Conservation (phyloP, 768 basidiomycete species). For the Suillus bovinus region DNA sequence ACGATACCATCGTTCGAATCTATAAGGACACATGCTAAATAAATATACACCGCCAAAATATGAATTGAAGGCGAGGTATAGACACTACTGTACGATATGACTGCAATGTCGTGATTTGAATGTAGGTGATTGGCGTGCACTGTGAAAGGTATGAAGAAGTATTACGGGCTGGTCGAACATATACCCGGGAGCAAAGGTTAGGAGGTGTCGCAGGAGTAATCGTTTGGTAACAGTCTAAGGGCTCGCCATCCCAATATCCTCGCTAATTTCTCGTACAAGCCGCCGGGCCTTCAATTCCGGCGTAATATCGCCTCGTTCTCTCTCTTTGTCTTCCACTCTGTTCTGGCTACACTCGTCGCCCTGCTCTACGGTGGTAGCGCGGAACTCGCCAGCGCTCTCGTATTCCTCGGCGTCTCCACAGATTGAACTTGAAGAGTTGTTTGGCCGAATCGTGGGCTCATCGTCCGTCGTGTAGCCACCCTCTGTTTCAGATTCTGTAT, state of each 20-base stretch:
- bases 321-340: slow-evolving; percentile 3
- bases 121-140: slow-evolving; percentile 15
- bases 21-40: background rate
- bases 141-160: slow-evolving; percentile 24
- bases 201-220: background rate
- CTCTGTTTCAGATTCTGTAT: slow-evolving; percentile 51
- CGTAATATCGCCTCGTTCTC: slow-evolving; percentile 32
- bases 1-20: background rate
- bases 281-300: slow-evolving; percentile 34
- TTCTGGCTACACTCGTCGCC: background rate
- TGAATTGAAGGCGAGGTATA: slow-evolving; percentile 26
- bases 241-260: slow-evolving; percentile 33
- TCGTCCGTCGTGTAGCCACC: slow-evolving; percentile 70
- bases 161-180: slow-evolving; percentile 26
- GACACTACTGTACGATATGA: slow-evolving; percentile 27
- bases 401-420: slow-evolving; percentile 39
- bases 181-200: slow-evolving; percentile 3
- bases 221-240: slow-evolving; percentile 18
- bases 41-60: slow-evolving; percentile 1
- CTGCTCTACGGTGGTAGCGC: slow-evolving; percentile 15
- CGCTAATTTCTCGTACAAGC: slow-evolving; percentile 29
- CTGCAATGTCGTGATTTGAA: slow-evolving; percentile 18
- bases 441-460: slow-evolving; percentile 76
- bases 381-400: slow-evolving; percentile 31
- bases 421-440: slow-evolving; percentile 40